A percentile compares a stretch with the other conserved stretches of the same genome.
Evolutionary conservation across 345 rosid genomes (phyloP).

Genomic region (Eucalyptus tenuipes): DNA sequence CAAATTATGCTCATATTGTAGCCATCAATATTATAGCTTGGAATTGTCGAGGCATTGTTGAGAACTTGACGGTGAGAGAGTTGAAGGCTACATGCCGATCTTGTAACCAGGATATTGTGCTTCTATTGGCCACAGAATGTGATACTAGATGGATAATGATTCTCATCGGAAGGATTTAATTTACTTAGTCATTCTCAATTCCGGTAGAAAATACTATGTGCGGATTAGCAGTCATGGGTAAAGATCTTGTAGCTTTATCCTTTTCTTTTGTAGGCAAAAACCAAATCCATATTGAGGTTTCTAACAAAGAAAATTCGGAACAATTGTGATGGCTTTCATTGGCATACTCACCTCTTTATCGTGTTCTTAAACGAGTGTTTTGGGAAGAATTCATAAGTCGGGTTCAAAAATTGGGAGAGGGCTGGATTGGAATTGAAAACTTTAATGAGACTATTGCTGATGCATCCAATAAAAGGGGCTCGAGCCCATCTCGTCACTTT

Average conservation of each 20-base stretch:
- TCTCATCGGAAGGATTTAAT: neutral
- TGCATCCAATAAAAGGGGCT: too few relatives aligned
- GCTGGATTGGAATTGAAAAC: too few relatives aligned
- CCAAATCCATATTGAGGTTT: neutral
- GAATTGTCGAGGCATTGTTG: neutral
- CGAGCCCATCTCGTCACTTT: too few relatives aligned
- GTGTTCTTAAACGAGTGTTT: neutral
- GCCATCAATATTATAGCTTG: neutral
- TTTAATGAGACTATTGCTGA: too few relatives aligned
- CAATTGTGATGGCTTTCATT: too few relatives aligned
- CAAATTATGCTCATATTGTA: neutral
- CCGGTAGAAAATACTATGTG: neutral
- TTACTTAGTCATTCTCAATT: neutral
- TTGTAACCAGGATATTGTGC: neutral
- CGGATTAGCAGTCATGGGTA: too few relatives aligned
- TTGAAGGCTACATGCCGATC: rapidly evolving
- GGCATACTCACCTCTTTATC: neutral
- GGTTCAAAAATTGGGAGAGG: too few relatives aligned
- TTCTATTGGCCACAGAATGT: neutral
- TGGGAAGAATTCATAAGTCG: too few relatives aligned
- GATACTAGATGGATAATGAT: neutral
- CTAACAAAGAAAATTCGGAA: neutral
- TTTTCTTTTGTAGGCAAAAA: neutral
- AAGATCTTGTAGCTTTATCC: neutral
- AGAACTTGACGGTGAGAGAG: rapidly evolving